Base-by-base conservation (phyloP, 176 grass and related monocot genomes). In the Rhipidocladum racemiflorum region DNA sequence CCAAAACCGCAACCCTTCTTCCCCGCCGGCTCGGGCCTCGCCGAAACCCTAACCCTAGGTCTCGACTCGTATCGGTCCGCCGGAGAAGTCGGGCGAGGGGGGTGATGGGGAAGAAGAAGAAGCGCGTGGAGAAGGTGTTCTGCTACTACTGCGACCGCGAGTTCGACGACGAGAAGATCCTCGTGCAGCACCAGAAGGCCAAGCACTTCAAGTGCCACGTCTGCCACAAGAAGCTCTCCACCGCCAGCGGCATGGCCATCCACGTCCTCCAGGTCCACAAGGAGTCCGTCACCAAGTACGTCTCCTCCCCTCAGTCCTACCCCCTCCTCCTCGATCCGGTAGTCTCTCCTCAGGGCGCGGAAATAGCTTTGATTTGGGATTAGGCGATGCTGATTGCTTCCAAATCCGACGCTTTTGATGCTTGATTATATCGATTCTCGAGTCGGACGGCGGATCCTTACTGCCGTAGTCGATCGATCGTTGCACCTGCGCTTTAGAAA, bases 171-270 rank as follows among this genome's bases (percentile, higher is more conserved):
- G 97, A 99, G 97, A 99, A 99, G 91, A 93, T 99, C 87, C 91
- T 99, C 24, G 93, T 99, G 38, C 97, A 99, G 89, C 97, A 99
- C 83, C 97, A 99, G 87, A 99, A 99, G 91, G 97, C 97, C n/a
- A 99, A 99, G 87, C 97, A 99, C 77, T 99, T 99, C 91, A 99
- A 99, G 97, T 99, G 97, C 87, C 97, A 95, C 32, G 97, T 96
- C 54, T 99, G 97, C 87, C 97, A 99, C 80, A 99, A 99, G 83
- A 99, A 99, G 89, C 97, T 99, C 80, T 99, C 97, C 63, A 99
- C 97, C 66, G 97, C 97, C 44, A 85, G 89, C 12, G 97, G 97
- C 85, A 99, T 99, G 97, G 50, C 97, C 80, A 99, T 99, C 59
- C 97, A 99, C 36, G 97, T 99, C 64, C 90, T 99, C 13, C 97